Base-by-base conservation (phyloP, 2,329 filamentous ascomycete species). In the Aulographum hederae region DNA sequence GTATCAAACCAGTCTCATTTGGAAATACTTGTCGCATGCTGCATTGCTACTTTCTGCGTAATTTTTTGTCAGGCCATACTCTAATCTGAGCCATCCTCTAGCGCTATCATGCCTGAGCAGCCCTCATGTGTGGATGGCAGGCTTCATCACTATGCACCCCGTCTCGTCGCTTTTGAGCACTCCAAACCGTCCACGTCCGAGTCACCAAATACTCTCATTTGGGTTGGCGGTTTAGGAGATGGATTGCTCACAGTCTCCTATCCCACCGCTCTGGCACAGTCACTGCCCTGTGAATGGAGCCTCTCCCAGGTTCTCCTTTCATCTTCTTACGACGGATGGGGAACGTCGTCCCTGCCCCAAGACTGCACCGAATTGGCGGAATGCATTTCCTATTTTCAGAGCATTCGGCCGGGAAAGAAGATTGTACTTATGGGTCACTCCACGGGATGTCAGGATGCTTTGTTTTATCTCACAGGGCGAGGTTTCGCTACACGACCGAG, bases 211-310 rank as follows among this genome's bases (percentile, higher is more conserved):
- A 72, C 70, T 3, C 51, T 82, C 33, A 51, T 82, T 37, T 78
- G 77, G 53, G 63, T 81, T 38, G 75, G 73, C 38, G 78, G 78
- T 21, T 64, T 84, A 12, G 65, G 64, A 23, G 78, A 81, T 48
- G 75, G 75, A 2, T 67, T 76, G 36, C 67, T 77, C 38, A 73
- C 70, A 0, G 63, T 77, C 6, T 54, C 61, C 1, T 79, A 77
- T 46, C 57, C 68, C 3, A 46, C 56, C 28, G 42, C 51, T 4
- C 53, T 75, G 31, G 61, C 65, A 5, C 37, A 51, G 14, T 43
- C 56, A 2, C 56, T 73, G 2, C 50, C 57, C 0, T 52, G 58
- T 3, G 47, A 51, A 32, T 75, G 69, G 68, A 54, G 54, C 8
- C 46, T 74, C 16, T 58, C 63, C 37, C 58, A 62, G 34, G 48